phyloP scores from a whole-genome alignment of 208 protist species.

The Crithidia mellificae region DNA sequence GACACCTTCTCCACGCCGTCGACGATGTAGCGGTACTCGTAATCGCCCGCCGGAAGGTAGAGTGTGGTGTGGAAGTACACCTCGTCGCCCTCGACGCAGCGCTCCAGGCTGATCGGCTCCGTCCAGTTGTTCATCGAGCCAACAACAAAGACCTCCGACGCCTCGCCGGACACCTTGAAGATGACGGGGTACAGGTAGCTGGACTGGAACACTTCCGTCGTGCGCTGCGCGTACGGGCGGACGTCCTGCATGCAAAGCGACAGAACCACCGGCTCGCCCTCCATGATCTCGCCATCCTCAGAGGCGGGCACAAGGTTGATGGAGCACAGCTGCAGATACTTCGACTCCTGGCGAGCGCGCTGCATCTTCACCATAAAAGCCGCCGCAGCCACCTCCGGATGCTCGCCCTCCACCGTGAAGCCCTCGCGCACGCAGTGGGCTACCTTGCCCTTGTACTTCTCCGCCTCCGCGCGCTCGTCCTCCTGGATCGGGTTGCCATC shows the following conservation, averaged over 20 bases:
- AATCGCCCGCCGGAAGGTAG: slow-evolving; percentile 88
- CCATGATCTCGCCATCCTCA: slow-evolving; percentile 65
- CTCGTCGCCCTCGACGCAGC: slow-evolving; percentile 68
- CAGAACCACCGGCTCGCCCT: slow-evolving; percentile 80
- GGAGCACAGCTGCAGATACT: slow-evolving; percentile 79
- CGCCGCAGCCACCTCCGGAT: slow-evolving; percentile 78
- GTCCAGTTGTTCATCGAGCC: slow-evolving; percentile 93
- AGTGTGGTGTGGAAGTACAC: slow-evolving; percentile 92
- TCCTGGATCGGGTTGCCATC: slow-evolving; percentile 86
- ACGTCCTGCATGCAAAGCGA: slow-evolving; percentile 92
- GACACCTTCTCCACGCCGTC: slow-evolving; percentile 90
- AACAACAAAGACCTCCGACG: slow-evolving; percentile 90
- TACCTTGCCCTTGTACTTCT: slow-evolving; percentile 90
- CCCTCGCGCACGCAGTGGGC: slow-evolving; percentile 89
- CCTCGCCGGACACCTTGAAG: slow-evolving; percentile 89
- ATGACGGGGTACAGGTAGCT: slow-evolving; percentile 83
- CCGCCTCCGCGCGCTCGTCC: slow-evolving; percentile 82
- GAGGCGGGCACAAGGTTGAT: slow-evolving; percentile 71
- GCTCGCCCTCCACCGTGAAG: slow-evolving; percentile 88
- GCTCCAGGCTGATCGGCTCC: slow-evolving; percentile 89
- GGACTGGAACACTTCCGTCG: slow-evolving; percentile 86
- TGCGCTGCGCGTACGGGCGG: slow-evolving; percentile 76
- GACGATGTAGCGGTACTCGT: slow-evolving; percentile 94
- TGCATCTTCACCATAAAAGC: slow-evolving; percentile 88
- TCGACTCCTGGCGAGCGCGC: slow-evolving; percentile 64